phyloP scores from a whole-genome alignment of 192 early-diverging fungal genomes.

The Mortierella claussenii region DNA sequence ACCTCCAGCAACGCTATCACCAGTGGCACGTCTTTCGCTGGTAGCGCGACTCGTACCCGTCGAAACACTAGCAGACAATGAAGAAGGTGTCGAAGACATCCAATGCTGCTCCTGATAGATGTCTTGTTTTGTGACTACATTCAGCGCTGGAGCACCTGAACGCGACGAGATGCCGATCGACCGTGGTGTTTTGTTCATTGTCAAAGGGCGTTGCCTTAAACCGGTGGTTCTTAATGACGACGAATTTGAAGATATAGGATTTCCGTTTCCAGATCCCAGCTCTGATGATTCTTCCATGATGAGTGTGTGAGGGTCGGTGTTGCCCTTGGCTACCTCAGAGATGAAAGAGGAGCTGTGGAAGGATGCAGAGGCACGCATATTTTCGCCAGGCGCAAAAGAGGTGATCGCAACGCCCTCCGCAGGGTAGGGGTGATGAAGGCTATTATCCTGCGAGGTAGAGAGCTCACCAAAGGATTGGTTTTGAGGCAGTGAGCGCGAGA shows the following conservation, averaged over 20 bases:
- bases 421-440: too few relatives aligned
- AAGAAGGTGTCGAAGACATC: conserved; percentile 11
- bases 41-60: conserved; percentile 6
- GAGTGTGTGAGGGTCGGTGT: neutral
- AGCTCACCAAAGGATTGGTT: conserved; percentile 9
- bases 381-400: neutral
- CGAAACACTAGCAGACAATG: conserved; percentile 18
- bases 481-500: conserved; percentile 26
- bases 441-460: neutral
- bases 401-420: neutral
- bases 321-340: neutral
- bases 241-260: too few relatives aligned
- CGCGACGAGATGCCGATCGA: conserved; percentile 22
- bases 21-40: conserved; percentile 13
- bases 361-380: neutral
- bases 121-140: conserved; percentile 39
- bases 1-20: neutral
- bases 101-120: conserved; percentile 44
- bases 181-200: conserved; percentile 7
- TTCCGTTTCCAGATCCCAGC: neutral
- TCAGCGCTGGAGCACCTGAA: conserved; percentile 20
- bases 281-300: neutral
- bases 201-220: neutral
- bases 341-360: conserved; percentile 8
- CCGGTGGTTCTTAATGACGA: neutral